Base-by-base conservation (phyloP, 148 eudicot genomes). In the Rhododendron simsii region DNA sequence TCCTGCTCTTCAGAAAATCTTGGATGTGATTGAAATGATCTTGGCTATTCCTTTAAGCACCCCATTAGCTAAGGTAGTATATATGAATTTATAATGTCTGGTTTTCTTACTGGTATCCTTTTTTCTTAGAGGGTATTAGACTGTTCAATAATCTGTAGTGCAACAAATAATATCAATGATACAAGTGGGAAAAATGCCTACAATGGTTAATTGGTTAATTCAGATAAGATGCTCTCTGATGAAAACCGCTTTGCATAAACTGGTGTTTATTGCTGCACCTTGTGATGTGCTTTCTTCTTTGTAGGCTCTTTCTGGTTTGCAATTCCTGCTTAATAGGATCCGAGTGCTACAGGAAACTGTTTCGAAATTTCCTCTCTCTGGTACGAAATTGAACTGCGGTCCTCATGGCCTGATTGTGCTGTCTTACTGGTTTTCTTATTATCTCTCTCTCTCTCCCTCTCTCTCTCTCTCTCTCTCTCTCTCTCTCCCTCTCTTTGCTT, bases 251-350 rank as follows among this genome's bases (percentile, higher is more conserved):
- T 78, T 21, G 51, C 30, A 30, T 80, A 28, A 80, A 12, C 7
- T 57, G 71, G 21, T 2, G 53, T 82, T 26, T 41, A 81, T 65
- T 76, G 51, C 53, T 47, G 59, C 47, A 67, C 47, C 69, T 89
- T 78, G 84, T 83, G 7, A 7, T 69, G 28, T 48, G n/a, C 75
- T 84, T 87, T 48, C 74, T 55, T 63, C 83, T 87, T 81, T 87
- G 47, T 82, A 96, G 99, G 98, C 96, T 88, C 94, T 95, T 61
- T 95, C 99, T 35, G 96, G 96, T 39, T 89, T 98, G 89, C 95
- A 95, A 76, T 98, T 94, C 87, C 89, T 98, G 78, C 90, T 93
- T 73, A 91, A 90, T 89, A 92, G 93, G 88, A 88, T 98, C 76
- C 90, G 85, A 71, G 89, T 88, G 73, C 77, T 93, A 35, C 96